Base-by-base conservation (phyloP, 768 basidiomycete species). In the Nidularia pulvinata region DNA sequence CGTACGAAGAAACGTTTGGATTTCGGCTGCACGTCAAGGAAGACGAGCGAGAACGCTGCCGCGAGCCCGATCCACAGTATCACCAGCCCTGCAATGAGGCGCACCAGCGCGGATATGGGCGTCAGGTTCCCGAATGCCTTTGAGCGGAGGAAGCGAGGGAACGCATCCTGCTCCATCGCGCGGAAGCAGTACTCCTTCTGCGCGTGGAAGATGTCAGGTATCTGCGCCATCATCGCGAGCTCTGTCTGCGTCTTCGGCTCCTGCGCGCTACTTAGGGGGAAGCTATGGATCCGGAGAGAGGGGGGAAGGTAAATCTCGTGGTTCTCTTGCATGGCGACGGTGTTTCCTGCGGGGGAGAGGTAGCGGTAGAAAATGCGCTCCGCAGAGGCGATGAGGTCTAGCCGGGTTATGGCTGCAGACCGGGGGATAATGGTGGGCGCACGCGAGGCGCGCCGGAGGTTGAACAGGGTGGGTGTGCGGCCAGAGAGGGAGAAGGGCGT, bases 41-140 rank as follows among this genome's bases (percentile, higher is more conserved):
- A 98, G 55, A 99, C 81, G 59, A 98, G 84, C 3, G 94, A 85
- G 70, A 98, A 97, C 0, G 83, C 95, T 34, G 83, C 83, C 3
- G 94, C 87, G 13, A 98, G 83, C n/a, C 87, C 95, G n/a, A 93
- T 87, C 96, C 97, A 98, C 10, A 98, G 83, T 43, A 85, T 78
- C 57, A 98, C 74, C 36, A 99, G 74, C 0, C 97, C 97, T 2
- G 84, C 72, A 52, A 95, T 83, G 53, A 99, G 84, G 53, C 96
- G 80, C 14, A 95, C 87, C 50, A 97, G 82, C 1, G 92, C 86
- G 19, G 91, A 91, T 59, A 97, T 80, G 14, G 95, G 94, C 2
- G 97, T 98, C 50, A 99, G 74, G 69, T 98, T 99, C 32, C 94
- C 93, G 65, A 98, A 98, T n/a, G 95, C 95, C 73, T 98, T 99